A percentile compares a stretch with the other conserved stretches of the same genome.
Conservation (phyloP, 768 basidiomycete species). For the Rhizopogon vulgaris region DNA sequence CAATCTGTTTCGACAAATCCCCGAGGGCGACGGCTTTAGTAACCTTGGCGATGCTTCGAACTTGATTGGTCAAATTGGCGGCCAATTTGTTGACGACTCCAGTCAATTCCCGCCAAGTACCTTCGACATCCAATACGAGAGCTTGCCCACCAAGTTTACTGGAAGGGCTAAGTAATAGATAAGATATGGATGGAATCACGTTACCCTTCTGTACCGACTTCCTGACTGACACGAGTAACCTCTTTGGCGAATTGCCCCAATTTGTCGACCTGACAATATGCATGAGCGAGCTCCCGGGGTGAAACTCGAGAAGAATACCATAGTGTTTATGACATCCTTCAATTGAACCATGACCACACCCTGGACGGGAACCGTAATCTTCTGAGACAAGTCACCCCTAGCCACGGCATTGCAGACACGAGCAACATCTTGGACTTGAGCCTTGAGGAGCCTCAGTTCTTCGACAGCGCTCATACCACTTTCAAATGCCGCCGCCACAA, state of each 20-base stretch:
- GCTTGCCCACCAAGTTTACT: slow-evolving; percentile 83
- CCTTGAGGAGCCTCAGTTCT: slow-evolving; percentile 73
- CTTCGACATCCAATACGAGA: slow-evolving; percentile 81
- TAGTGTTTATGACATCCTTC: slow-evolving; percentile 72
- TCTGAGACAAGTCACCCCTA: slow-evolving; percentile 67
- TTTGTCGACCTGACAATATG: slow-evolving; percentile 45
- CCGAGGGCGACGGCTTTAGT: slow-evolving; percentile 80
- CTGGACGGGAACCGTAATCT: slow-evolving; percentile 74
- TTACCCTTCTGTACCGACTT: slow-evolving; percentile 78
- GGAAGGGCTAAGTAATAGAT: slow-evolving; percentile 16
- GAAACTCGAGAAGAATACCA: slow-evolving; percentile 31
- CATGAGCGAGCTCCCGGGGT: background rate
- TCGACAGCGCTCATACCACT: slow-evolving; percentile 65
- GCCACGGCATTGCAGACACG: slow-evolving; percentile 79
- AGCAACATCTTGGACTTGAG: slow-evolving; percentile 79
- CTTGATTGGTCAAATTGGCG: slow-evolving; percentile 63
- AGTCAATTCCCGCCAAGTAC: slow-evolving; percentile 83
- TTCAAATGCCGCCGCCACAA: slow-evolving; percentile 50
- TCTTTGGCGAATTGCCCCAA: slow-evolving; percentile 88
- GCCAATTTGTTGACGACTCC: slow-evolving; percentile 80
- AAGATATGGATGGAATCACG: slow-evolving; percentile 26
- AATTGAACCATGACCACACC: slow-evolving; percentile 77
- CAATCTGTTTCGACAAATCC: slow-evolving; percentile 85
- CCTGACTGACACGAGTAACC: slow-evolving; percentile 79
- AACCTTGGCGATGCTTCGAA: slow-evolving; percentile 53